Conservation (phyloP, 805 yeast genomes). For the Zygosaccharomyces bailii region DNA sequence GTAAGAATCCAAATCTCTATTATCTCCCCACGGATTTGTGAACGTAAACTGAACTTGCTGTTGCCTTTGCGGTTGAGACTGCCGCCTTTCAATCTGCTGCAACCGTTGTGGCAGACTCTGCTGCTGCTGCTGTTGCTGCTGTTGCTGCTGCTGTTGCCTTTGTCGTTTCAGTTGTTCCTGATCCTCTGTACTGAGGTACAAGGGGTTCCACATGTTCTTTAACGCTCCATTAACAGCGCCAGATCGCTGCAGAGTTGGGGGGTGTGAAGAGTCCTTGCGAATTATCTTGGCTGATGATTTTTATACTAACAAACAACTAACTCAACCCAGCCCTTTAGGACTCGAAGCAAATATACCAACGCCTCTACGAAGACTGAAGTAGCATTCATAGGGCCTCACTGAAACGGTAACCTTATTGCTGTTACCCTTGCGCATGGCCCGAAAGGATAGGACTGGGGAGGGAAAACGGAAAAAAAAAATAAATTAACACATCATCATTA, state of each 20-base stretch:
- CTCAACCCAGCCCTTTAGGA: neutral
- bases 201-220: slow-evolving; percentile 21
- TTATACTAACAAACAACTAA: neutral
- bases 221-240: slow-evolving; percentile 8
- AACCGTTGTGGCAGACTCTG: slow-evolving; percentile 10
- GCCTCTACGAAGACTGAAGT: neutral
- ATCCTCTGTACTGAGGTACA: slow-evolving; percentile 10
- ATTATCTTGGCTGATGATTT: slow-evolving; percentile 3
- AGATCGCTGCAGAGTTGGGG: slow-evolving; percentile 7
- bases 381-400: slow-evolving; percentile 1
- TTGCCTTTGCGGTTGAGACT: slow-evolving; percentile 7
- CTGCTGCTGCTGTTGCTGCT: slow-evolving; percentile 9
- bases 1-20: slow-evolving; percentile 11
- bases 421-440: slow-evolving; percentile 2
- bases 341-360: neutral
- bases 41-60: slow-evolving; percentile 18
- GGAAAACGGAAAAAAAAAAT: neutral
- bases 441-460: neutral
- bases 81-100: slow-evolving; percentile 10
- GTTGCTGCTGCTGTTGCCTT: slow-evolving; percentile 9
- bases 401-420: slow-evolving; percentile 7
- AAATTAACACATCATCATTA: neutral
- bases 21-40: slow-evolving; percentile 26
- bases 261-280: slow-evolving; percentile 6
- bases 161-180: slow-evolving; percentile 6